Conservation (phyloP, 1,139 yeast species). For the Candida dubliniensis region DNA sequence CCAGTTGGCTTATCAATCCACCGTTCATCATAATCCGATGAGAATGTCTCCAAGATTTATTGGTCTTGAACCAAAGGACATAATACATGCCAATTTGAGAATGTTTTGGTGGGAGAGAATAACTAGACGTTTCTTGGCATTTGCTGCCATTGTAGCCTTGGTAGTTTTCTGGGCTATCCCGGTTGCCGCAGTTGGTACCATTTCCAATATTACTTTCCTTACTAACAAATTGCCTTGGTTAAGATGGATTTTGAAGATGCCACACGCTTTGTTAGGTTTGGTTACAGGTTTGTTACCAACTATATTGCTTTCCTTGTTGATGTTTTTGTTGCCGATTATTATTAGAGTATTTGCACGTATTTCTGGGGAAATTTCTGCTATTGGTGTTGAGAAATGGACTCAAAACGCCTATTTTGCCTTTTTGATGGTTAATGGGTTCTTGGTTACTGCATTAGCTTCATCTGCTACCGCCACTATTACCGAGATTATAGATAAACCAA, state of each 20-base stretch:
- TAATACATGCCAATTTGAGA: conserved; percentile 70
- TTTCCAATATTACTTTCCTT: conserved; percentile 71
- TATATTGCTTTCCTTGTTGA: conserved; percentile 61
- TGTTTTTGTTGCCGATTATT: conserved; percentile 77
- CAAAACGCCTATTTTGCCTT: conserved; percentile 75
- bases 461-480: conserved; percentile 76
- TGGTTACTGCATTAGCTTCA: conserved; percentile 68
- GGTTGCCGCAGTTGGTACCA: conserved; percentile 77
- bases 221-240: conserved; percentile 61
- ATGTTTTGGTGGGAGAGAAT: conserved; percentile 83
- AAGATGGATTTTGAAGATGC: conserved; percentile 63
- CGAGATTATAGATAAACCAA: conserved; percentile 62
- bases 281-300: conserved; percentile 80
- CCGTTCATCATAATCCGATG: conserved; percentile 54
- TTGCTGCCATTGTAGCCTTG: conserved; percentile 55
- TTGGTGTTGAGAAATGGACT: conserved; percentile 66
- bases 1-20: conserved; percentile 66
- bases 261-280: conserved; percentile 56
- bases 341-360: conserved; percentile 70
- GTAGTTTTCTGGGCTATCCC: conserved; percentile 84
- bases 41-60: conserved; percentile 51
- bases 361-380: conserved; percentile 65
- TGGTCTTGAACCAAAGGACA: conserved; percentile 62
- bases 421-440: conserved; percentile 68
- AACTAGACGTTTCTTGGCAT: conserved; percentile 57